These are phyloP conservation scores for Candida easanensis DNA, from an alignment of 805 yeast genomes.

Conservation along the genomic window DNA sequence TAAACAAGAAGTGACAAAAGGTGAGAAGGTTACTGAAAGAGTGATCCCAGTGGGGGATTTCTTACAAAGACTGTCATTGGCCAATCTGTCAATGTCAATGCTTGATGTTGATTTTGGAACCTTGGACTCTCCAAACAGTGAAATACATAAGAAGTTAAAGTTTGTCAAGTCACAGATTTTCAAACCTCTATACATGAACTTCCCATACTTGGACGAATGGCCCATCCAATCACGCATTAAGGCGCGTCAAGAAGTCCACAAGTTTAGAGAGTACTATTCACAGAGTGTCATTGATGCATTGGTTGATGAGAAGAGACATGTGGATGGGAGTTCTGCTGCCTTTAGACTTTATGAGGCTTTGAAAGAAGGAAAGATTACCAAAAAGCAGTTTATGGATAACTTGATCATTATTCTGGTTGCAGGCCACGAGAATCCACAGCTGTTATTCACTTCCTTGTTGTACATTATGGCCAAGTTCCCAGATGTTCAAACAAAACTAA, in stretches of 20 bases:
- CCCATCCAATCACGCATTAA: slow-evolving; percentile 45
- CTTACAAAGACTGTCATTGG: slow-evolving; percentile 46
- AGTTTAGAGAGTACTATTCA: slow-evolving; percentile 38
- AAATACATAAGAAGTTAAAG: slow-evolving; percentile 39
- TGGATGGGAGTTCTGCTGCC: slow-evolving; percentile 37
- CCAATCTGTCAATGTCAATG: slow-evolving; percentile 48
- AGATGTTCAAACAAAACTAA: slow-evolving; percentile 31
- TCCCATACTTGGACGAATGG: slow-evolving; percentile 50
- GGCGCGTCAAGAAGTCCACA: slow-evolving; percentile 41
- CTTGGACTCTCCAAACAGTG: slow-evolving; percentile 28
- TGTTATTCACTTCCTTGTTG: slow-evolving; percentile 45
- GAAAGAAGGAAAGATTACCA: slow-evolving; percentile 35
- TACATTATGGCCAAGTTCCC: slow-evolving; percentile 45
- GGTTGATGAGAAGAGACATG: slow-evolving; percentile 22
- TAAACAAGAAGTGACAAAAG: slow-evolving; percentile 13
- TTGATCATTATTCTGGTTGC: slow-evolving; percentile 55
- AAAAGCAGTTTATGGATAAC: slow-evolving; percentile 51
- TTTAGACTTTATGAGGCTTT: slow-evolving; percentile 40
- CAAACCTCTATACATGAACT: slow-evolving; percentile 50
- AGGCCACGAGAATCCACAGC: slow-evolving; percentile 63
- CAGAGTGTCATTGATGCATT: slow-evolving; percentile 33
- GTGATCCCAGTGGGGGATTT: slow-evolving; percentile 34
- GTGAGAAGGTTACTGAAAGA: not conserved
- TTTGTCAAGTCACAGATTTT: slow-evolving; percentile 51
- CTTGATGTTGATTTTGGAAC: slow-evolving; percentile 48